These are phyloP conservation scores for Trichoderma sp. DNA, from an alignment of 2,329 filamentous ascomycete species.

Conservation along the genomic window DNA sequence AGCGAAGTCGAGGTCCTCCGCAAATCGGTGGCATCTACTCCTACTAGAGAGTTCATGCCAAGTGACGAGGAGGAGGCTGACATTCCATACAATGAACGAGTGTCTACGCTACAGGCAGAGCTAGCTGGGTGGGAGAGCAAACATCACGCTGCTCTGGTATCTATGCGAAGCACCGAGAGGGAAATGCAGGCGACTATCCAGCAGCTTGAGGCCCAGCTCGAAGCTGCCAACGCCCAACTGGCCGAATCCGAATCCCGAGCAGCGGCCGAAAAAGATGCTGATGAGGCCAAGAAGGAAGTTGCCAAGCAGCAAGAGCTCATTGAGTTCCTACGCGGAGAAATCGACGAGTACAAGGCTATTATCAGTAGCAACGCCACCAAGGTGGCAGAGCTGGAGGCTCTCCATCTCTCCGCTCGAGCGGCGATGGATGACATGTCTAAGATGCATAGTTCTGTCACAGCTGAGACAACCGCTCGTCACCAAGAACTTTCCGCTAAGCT, in stretches of 20 bases:
- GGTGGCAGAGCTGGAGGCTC: constrained; percentile 70
- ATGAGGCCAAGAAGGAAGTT: constrained; percentile 36
- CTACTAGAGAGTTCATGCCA: constrained; percentile 27
- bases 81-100: constrained; percentile 51
- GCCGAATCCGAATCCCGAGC: constrained; percentile 42
- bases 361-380: constrained; percentile 66
- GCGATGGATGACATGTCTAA: constrained; percentile 66
- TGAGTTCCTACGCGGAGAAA: constrained; percentile 64
- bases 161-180: constrained; percentile 69
- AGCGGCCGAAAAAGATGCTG: constrained; percentile 30
- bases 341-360: constrained; percentile 75
- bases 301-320: constrained; percentile 59
- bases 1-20: constrained; percentile 69
- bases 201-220: constrained; percentile 63
- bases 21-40: constrained; percentile 42
- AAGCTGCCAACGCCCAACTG: constrained; percentile 52
- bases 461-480: constrained; percentile 44
- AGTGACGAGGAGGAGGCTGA: constrained; percentile 32
- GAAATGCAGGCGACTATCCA: constrained; percentile 69
- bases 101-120: constrained; percentile 67
- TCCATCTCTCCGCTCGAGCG: constrained; percentile 61
- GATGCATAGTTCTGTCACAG: constrained; percentile 50
- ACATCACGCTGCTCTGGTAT: constrained; percentile 67
- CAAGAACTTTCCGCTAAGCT: constrained; percentile 50
- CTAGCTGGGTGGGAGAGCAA: constrained; percentile 71